phyloP scores from a whole-genome alignment of 2,329 filamentous ascomycete genomes.

The Seiridium cupressi region DNA sequence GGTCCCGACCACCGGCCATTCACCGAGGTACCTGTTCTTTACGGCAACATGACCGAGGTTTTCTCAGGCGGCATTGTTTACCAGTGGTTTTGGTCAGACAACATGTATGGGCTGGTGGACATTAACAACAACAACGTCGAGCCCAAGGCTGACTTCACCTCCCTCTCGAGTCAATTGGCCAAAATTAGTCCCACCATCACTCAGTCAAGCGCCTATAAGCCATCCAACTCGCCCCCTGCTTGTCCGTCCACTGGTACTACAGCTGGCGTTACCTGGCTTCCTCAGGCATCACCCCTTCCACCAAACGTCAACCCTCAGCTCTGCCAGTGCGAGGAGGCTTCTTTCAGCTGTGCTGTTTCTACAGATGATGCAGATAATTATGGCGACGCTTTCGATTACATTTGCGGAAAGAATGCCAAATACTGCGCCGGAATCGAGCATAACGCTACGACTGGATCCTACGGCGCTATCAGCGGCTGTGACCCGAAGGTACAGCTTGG shows the following conservation, averaged over 20 bases:
- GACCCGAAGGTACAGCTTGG: slow-evolving; percentile 66
- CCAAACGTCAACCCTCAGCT: slow-evolving; percentile 76
- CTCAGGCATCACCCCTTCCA: slow-evolving; percentile 66
- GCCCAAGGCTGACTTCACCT: slow-evolving; percentile 72
- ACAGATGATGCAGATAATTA: slow-evolving; percentile 54
- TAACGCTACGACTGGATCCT: slow-evolving; percentile 66
- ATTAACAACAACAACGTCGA: slow-evolving; percentile 57
- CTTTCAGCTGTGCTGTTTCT: slow-evolving; percentile 68
- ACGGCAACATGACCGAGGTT: slow-evolving; percentile 77
- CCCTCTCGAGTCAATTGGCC: slow-evolving; percentile 68
- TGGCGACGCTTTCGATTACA: slow-evolving; percentile 68
- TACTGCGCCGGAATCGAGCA: slow-evolving; percentile 68
- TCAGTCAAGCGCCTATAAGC: slow-evolving; percentile 65
- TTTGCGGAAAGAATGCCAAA: slow-evolving; percentile 59
- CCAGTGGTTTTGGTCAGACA: slow-evolving; percentile 93
- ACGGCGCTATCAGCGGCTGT: slow-evolving; percentile 80
- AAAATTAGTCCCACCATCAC: slow-evolving; percentile 66
- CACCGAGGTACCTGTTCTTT: slow-evolving; percentile 81
- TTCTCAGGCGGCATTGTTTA: slow-evolving; percentile 98
- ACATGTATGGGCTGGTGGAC: slow-evolving; percentile 81
- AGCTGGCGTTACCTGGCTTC: slow-evolving; percentile 64
- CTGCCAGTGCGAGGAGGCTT: slow-evolving; percentile 82
- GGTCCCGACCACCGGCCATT: slow-evolving; percentile 71
- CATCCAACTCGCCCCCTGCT: slow-evolving; percentile 66
- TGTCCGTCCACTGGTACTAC: slow-evolving; percentile 66